Evolutionary conservation across 768 basidiomycete species (phyloP).

Genomic region (Chalciporus pseudorubinellus): DNA sequence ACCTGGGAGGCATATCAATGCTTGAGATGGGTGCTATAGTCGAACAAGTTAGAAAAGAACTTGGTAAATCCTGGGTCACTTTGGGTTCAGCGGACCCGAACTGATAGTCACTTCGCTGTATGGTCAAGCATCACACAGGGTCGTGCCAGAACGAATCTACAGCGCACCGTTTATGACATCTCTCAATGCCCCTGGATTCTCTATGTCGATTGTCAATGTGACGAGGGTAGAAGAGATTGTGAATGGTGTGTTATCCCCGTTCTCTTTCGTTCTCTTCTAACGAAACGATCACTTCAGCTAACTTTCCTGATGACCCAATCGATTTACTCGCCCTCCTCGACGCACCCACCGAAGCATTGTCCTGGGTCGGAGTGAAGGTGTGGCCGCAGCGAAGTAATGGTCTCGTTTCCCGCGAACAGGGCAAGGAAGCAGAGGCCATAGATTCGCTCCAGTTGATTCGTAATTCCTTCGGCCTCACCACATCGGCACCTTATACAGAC

Average conservation of each 20-base stretch:
- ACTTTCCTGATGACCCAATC: constrained; percentile 17
- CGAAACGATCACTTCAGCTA: neutral
- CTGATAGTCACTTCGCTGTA: neutral
- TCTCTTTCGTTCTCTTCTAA: neutral
- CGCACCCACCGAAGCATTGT: constrained; percentile 40
- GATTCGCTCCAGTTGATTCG: constrained; percentile 4
- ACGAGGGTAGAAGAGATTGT: constrained; percentile 25
- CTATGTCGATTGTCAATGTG: constrained; percentile 49
- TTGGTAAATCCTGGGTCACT: constrained; percentile 28
- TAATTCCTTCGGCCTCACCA: neutral
- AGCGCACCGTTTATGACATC: constrained; percentile 56
- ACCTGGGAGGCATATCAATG: constrained; percentile 50
- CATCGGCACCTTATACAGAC: neutral
- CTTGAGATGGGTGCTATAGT: constrained; percentile 53
- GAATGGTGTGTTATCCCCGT: constrained; percentile 2
- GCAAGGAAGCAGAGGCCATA: constrained; percentile 6
- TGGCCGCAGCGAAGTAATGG: constrained; percentile 25
- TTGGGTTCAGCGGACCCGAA: neutral
- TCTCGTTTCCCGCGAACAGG: neutral
- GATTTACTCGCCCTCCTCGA: constrained; percentile 38
- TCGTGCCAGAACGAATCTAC: constrained; percentile 44
- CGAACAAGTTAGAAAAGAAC: constrained; percentile 40
- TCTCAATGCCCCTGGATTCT: constrained; percentile 60
- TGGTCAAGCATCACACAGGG: constrained; percentile 25
- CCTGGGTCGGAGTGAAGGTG: constrained; percentile 38